Base-by-base conservation (phyloP, 2,329 filamentous ascomycete genomes). In the Lizonia empirigonia region DNA sequence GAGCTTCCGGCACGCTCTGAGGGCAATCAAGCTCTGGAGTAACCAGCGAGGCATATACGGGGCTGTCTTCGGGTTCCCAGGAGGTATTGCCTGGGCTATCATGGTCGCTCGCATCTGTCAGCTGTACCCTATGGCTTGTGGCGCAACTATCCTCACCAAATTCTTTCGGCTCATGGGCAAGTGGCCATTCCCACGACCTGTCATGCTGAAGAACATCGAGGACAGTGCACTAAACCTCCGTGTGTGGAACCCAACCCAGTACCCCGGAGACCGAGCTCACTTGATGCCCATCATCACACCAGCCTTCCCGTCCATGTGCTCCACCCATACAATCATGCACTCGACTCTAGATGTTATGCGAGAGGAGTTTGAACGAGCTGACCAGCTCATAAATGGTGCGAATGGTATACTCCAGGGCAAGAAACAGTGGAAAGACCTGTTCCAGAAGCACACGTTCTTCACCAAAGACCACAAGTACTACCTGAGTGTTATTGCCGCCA, bases 261-360 rank as follows among this genome's bases (percentile, higher is more conserved):
- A 96, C 72, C 85, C 85, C 54, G 83, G 85, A 46, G 94, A 97
- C 72, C 84, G 84, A 34, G 89, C 85, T 60, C 93, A 97, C 73
- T 79, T 97, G 44, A 99, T 99, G 94, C 94, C 94, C 22, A 90
- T 99, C 73, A 97, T 99, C 67, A 99, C 94, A 1, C 94, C 94
- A 1, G 92, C 94, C 1, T 97, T 97, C 71, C 94, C 94, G 2
- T 95, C 91, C 40, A 97, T 97, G 92, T 97, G 94, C 72, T 88
- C 94, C 1, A 97, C 94, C 0, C 94, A 96, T 78, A 97, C 96
- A 67, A 87, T 99, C 54, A 92, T 89, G 3, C 80, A 84, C 59
- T 97, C 93, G 1, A 95, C 91, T 1, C 90, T 91, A 78, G 79
- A 83, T 6, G 85, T 97, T 40, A 91, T 99, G 67, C 84, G 91